Base-by-base conservation (phyloP, 2,329 filamentous ascomycete genomes). In the Didymellaceae sp. region DNA sequence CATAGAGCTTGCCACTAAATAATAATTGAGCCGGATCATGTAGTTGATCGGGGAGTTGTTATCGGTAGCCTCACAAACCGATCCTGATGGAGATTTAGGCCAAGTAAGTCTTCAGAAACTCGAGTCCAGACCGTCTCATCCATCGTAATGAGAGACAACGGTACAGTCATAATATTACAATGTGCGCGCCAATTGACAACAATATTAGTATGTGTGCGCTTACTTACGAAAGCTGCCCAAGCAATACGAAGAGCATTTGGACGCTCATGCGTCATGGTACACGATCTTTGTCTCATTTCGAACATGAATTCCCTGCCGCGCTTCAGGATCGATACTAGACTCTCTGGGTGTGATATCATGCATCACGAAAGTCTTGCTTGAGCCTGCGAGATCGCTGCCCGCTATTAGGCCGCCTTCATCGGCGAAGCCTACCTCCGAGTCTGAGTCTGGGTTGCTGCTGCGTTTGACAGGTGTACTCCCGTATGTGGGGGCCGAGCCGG, bases 341-440 rank as follows among this genome's bases (percentile, higher is more conserved):
- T 44, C 25, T 11, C 38, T 49, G 5, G 45, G 41, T 16, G 41
- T 37, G 6, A 49, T 30, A 13, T 45, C 45, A 25, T 53, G 44
- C 45, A 53, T 45, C 4, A 44, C 45, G 20, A 53, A 46, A 17
- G 45, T 43, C 25, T 53, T 56, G 42, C 38, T 53, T 6, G 48
- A 52, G 13, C 48, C 45, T 4, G 39, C 51, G 7, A 47, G 16
- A 6, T 47, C 39, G 21, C 28, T 47, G 5, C 40, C 40, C 28
- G 30, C 35, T 18, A 54, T 49, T 3, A 49, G 16, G 11, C 35
- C 51, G 13, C 56, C 50, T 6, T 52, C 53, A 1, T 54, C 48
- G 10, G 51, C 48, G 21, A 62, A 58, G 11, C 59, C 57, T 14
- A 57, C 40, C 41, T 46, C 41, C 5, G 59, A 62, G 13, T 58